These are phyloP conservation scores for Lantana camara DNA, from an alignment of 257 asterid species.

Conservation along the genomic window DNA sequence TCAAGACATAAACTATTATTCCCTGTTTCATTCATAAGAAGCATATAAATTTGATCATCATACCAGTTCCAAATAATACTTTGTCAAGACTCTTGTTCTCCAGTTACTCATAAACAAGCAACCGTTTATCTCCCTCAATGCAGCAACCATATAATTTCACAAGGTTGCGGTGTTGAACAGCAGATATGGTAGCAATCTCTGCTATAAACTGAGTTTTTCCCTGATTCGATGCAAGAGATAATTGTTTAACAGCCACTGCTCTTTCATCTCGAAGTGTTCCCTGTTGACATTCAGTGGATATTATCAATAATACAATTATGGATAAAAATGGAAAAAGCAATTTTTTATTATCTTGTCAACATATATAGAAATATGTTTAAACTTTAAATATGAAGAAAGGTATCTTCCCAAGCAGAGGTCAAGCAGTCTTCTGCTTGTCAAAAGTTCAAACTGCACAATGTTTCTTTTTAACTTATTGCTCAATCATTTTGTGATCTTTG, in stretches of 20 bases:
- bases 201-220: slow-evolving; percentile 90
- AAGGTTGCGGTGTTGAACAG: slow-evolving; percentile 92
- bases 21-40: slow-evolving; percentile 45
- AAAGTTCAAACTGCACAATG: too few species aligned
- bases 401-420: too few species aligned
- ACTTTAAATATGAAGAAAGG: too few species aligned
- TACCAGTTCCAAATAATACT: background rate
- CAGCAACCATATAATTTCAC: slow-evolving; percentile 90
- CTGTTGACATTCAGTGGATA: slow-evolving; percentile 31
- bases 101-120: slow-evolving; percentile 85
- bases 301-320: too few species aligned
- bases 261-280: slow-evolving; percentile 79
- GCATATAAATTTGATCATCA: background rate
- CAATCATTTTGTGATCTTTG: background rate
- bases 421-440: too few species aligned
- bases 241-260: slow-evolving; percentile 76
- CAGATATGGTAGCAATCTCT: slow-evolving; percentile 88
- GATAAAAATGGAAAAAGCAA: too few species aligned
- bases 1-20: slow-evolving; percentile 49
- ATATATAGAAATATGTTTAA: too few species aligned
- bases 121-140: slow-evolving; percentile 77
- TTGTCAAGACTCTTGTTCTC: slow-evolving; percentile 83
- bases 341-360: too few species aligned
- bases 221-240: slow-evolving; percentile 80
- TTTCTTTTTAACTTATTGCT: background rate